These are phyloP conservation scores for Albugo candida DNA, from an alignment of 352 stramenopile genomes.

Conservation along the genomic window DNA sequence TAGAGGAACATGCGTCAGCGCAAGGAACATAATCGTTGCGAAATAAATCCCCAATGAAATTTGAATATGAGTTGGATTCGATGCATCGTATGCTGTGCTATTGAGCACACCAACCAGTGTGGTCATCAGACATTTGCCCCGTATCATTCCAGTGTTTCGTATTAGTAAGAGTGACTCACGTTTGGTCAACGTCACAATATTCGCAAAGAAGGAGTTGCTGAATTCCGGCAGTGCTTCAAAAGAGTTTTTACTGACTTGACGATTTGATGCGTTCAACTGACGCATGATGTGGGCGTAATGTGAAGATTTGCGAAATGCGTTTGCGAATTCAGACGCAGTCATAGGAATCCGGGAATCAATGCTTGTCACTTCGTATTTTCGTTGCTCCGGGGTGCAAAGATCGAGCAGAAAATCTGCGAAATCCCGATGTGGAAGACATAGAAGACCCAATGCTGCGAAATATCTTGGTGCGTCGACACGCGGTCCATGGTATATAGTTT, in stretches of 20 bases:
- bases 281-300: background rate
- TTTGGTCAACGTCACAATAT: background rate
- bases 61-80: constrained; percentile 1
- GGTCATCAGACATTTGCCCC: constrained; percentile 3
- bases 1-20: constrained; percentile 4
- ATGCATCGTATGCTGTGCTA: constrained; percentile 5
- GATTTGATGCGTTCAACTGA: background rate
- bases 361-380: constrained; percentile 14
- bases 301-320: background rate
- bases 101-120: constrained; percentile 7
- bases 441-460: constrained; percentile 27
- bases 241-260: no score
- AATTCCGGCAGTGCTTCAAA: background rate
- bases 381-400: constrained; percentile 28
- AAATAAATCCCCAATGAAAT: constrained; percentile 9
- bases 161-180: constrained; percentile 1
- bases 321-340: background rate
- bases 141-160: constrained; percentile 5
- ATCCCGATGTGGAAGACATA: constrained; percentile 24
- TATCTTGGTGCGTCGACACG: constrained; percentile 17
- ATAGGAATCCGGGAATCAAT: background rate
- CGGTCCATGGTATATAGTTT: constrained; percentile 62
- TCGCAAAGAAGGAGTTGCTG: background rate
- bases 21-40: constrained; percentile 3
- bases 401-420: constrained; percentile 35